phyloP scores from a whole-genome alignment of 192 early-diverging fungal genomes.

The Umbelopsis ramanniana region DNA sequence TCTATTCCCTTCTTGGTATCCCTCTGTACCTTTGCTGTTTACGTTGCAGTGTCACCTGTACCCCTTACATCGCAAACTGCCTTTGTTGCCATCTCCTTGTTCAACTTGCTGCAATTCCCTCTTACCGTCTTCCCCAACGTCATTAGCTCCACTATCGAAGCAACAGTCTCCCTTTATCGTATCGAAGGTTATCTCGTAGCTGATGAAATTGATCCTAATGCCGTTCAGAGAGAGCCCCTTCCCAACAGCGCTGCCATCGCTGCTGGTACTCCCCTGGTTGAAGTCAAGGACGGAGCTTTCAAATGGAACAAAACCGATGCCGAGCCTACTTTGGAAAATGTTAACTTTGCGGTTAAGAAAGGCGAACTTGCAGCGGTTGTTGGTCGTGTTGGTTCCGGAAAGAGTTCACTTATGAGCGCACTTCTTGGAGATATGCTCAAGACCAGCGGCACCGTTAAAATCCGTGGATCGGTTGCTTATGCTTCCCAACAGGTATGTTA shows the following conservation, averaged over 20 bases:
- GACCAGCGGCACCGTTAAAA: constrained; percentile 60
- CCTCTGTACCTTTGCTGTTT: constrained; percentile 81
- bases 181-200: constrained; percentile 77
- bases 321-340: constrained; percentile 38
- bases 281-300: constrained; percentile 57
- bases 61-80: constrained; percentile 70
- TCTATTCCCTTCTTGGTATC: constrained; percentile 91
- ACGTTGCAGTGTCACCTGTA: constrained; percentile 53
- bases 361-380: constrained; percentile 43
- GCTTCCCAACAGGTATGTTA: constrained; percentile 60
- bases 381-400: constrained; percentile 58
- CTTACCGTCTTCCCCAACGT: constrained; percentile 83
- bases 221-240: constrained; percentile 56
- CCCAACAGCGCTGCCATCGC: constrained; percentile 21
- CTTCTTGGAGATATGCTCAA: constrained; percentile 90
- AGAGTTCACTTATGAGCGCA: constrained; percentile 78
- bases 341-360: constrained; percentile 47
- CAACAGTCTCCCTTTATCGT: constrained; percentile 82
- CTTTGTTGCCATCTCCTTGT: constrained; percentile 89
- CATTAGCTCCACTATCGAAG: constrained; percentile 76
- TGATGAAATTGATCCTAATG: constrained; percentile 79
- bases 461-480: constrained; percentile 73
- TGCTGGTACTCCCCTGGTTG: constrained; percentile 41
- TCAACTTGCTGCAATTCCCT: constrained; percentile 93
- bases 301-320: constrained; percentile 57